Evolutionary conservation across 805 yeast genomes (phyloP), one percentile per base, ranked within the genome.

Genomic region (Crinitomyces ghanaensis): DNA sequence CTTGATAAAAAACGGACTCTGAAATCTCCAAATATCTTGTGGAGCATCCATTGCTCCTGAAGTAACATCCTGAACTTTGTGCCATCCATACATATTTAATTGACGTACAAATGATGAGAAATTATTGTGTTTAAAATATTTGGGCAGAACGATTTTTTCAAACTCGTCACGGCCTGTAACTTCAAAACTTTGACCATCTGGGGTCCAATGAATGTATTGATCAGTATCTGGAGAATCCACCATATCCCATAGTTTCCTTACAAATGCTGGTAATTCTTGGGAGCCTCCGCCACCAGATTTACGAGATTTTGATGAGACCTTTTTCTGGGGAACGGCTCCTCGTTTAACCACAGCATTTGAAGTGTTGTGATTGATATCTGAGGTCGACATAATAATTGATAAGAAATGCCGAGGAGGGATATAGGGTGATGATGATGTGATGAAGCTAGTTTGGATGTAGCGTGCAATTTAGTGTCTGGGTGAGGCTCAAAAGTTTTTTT

Each of bases 61-160:
- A 37, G 62, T 80, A 15, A 86, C 74, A 57, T 91, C 97, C 57
- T 91, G 98, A 3, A 91, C 91, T 58, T 91, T 91, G 62, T 86
- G 97, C 95, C 96, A 91, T 7, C 98, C 98, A 54, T 91, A 91
- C 98, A 91, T 88, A 59, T 88, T 88, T 49, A 88, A 66, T 54
- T 88, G 98, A 41, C 98, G 73, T 11, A 91, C 97, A 66, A 91
- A 91, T 20, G 91, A 77, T 14, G 97, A 93, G 59, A 91, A 86
- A 54, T 91, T 88, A 40, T 82, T 78, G 59, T 91, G 98, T 56
- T 91, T 91, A 66, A 86, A 91, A 60, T 84, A 91, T 50, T 77
- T 76, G 4, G 99, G 98, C 41, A 91, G 60, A 18, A 91, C 77
- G 39, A 68, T 63, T 47, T 77, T 81, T 68, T 85, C 91, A 50